Evolutionary conservation across 2,329 filamentous ascomycete species (phyloP).

Genomic region (Lachnellula hyalina): DNA sequence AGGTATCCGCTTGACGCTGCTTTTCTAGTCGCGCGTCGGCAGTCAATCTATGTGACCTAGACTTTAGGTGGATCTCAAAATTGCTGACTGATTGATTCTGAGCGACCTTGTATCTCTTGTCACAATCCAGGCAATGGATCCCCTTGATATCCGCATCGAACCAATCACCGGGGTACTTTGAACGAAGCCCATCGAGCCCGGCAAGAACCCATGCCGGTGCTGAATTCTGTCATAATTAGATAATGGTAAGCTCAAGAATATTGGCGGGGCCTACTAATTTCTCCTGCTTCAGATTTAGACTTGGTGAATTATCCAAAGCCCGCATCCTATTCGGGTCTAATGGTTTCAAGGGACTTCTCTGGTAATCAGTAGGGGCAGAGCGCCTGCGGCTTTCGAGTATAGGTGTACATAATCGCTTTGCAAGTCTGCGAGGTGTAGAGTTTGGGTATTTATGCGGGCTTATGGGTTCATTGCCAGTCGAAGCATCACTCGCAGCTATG

Average conservation of each 20-base stretch:
- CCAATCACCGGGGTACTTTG: neutral
- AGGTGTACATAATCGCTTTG: conserved; percentile 1
- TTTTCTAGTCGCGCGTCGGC: neutral
- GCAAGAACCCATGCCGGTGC: neutral
- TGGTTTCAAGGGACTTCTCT: neutral
- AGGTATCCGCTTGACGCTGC: neutral
- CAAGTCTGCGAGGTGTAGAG: conserved; percentile 7
- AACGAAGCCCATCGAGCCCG: neutral
- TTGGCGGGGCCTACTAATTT: neutral
- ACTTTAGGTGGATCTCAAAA: conserved; percentile 1
- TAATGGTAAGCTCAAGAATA: neutral
- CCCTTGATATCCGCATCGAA: neutral
- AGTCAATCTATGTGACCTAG: neutral
- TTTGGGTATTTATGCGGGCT: conserved; percentile 9
- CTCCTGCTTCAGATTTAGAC: neutral
- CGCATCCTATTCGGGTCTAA: neutral
- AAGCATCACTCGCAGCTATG: conserved; percentile 10
- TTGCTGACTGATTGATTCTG: neutral
- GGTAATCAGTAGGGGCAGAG: neutral
- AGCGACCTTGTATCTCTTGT: neutral
- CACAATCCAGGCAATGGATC: conserved; percentile 2
- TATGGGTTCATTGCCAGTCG: conserved; percentile 7
- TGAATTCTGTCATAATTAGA: neutral
- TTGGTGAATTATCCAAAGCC: neutral
- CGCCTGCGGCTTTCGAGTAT: conserved; percentile 4